Base-by-base conservation (phyloP, 768 basidiomycete genomes). In the Boletus subparvulus region DNA sequence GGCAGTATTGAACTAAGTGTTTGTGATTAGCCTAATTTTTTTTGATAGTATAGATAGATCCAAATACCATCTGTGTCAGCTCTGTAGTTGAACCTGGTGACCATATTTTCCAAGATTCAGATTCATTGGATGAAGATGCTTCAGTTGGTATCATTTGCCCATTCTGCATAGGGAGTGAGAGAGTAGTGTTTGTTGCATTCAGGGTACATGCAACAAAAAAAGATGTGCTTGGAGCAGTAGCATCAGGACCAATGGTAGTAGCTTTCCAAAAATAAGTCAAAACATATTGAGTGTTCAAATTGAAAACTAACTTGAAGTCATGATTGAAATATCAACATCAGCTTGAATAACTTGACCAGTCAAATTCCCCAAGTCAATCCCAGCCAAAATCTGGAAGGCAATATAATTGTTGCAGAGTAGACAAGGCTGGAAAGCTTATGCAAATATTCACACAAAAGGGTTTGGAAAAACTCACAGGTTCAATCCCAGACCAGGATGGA, bases 161-260 rank as follows among this genome's bases (percentile, higher is more conserved):
- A 56, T 46, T 19, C 17, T 45, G 12, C 50, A 60, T 50, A 4
- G 51, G 33, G 12, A 60, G 43, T 7, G 40, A n/a, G 2, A 26
- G 9, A 3, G 13, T 14, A 4, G 37, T 6, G 4, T 39, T 17
- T 37, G 14, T 37, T 30, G 52, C n/a, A 41, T 42, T 30, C 7
- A 60, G 14, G 19, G 43, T 46, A 6, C 61, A 61, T 56, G 47
- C 58, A 12, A 50, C 47, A 53, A 50, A 61, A 40, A 43, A 50
- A 3, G 47, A 10, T 28, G 40, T 47, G 17, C 8, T 32, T 39
- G 54, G 24, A 17, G 48, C 10, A 16, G 7, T 21, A 11, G 24
- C 3, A 0, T 26, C n/a, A 30, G 9, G 0, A n/a, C 13, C 3
- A 0, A 28, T 6, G 5, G 14, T 17, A 1, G 14, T 45, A 16